Evolutionary conservation across 1,284 basidiomycete species (phyloP).

Genomic region (Laetiporus sulphureus): DNA sequence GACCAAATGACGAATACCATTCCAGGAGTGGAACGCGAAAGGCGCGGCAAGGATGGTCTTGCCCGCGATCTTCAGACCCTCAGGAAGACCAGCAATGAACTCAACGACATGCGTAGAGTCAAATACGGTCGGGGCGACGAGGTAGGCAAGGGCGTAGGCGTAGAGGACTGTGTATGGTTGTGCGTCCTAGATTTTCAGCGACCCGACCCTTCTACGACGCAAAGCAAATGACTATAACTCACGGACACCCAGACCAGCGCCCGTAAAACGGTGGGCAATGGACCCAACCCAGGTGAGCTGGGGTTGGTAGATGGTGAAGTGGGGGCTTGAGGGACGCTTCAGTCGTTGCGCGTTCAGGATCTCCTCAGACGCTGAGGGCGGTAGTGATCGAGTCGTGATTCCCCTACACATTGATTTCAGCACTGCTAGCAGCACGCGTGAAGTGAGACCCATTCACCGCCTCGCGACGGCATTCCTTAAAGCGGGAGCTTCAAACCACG

Average conservation of each 20-base stretch:
- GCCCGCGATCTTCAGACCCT: constrained; percentile 64
- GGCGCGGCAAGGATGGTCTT: constrained; percentile 79
- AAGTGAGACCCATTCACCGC: constrained; percentile 33
- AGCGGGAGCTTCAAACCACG: constrained; percentile 29
- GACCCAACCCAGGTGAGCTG: constrained; percentile 88
- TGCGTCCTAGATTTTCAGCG: no score
- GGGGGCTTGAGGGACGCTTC: constrained; percentile 82
- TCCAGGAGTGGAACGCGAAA: constrained; percentile 87
- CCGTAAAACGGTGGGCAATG: constrained; percentile 83
- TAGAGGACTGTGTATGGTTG: constrained; percentile 79
- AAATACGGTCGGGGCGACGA: constrained; percentile 75
- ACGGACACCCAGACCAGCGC: constrained; percentile 74
- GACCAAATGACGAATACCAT: constrained; percentile 85
- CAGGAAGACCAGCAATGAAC: constrained; percentile 62
- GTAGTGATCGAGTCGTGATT: constrained; percentile 59
- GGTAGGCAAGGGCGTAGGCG: constrained; percentile 83
- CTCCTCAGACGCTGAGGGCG: constrained; percentile 49
- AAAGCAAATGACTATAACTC: no score
- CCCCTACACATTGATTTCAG: constrained; percentile 15
- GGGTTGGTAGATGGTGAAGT: constrained; percentile 95
- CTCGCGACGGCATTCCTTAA: constrained; percentile 35
- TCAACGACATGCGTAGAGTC: constrained; percentile 77
- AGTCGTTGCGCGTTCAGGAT: constrained; percentile 87
- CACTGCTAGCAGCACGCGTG: neutral
- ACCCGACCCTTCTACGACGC: no score